Conservation (phyloP, 2,329 filamentous ascomycete species). For the Hirsutella minnesotensis region DNA sequence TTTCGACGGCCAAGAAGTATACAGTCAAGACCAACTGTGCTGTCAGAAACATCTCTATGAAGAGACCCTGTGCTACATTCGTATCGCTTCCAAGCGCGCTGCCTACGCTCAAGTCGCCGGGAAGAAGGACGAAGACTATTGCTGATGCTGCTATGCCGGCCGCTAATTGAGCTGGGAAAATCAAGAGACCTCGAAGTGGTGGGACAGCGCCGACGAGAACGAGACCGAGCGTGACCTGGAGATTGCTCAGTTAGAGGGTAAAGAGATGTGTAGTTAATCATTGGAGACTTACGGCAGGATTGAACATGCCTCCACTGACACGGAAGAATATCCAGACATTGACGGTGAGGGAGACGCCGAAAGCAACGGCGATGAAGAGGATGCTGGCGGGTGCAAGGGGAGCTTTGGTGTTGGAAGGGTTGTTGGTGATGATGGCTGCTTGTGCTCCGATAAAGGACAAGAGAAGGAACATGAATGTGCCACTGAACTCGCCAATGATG, state of each 20-base stretch:
- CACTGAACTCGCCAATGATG: constrained; percentile 37
- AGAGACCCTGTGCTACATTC: constrained; percentile 45
- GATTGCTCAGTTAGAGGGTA: neutral
- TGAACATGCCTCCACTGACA: constrained; percentile 39
- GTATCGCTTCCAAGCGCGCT: constrained; percentile 43
- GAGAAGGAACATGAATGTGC: constrained; percentile 41
- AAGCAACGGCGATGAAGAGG: constrained; percentile 37
- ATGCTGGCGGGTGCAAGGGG: constrained; percentile 23
- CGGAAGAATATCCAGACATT: constrained; percentile 47
- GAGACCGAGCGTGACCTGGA: constrained; percentile 43
- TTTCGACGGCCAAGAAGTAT: constrained; percentile 60
- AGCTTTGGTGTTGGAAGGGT: constrained; percentile 11
- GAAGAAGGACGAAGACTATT: constrained; percentile 45
- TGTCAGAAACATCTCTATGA: constrained; percentile 57
- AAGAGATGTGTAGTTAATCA: neutral
- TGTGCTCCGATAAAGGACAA: constrained; percentile 28
- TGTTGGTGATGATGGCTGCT: constrained; percentile 21
- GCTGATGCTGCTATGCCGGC: constrained; percentile 47
- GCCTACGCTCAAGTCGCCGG: constrained; percentile 39
- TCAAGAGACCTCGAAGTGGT: constrained; percentile 35
- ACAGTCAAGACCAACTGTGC: constrained; percentile 51
- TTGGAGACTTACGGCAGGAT: constrained; percentile 30
- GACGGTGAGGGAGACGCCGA: constrained; percentile 37
- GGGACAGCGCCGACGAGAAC: constrained; percentile 45
- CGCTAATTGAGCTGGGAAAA: constrained; percentile 45